A percentile compares a stretch with the other conserved stretches of the same genome.
These are phyloP conservation scores for Russula vinacea DNA, from an alignment of 768 basidiomycete species.

Conservation along the genomic window DNA sequence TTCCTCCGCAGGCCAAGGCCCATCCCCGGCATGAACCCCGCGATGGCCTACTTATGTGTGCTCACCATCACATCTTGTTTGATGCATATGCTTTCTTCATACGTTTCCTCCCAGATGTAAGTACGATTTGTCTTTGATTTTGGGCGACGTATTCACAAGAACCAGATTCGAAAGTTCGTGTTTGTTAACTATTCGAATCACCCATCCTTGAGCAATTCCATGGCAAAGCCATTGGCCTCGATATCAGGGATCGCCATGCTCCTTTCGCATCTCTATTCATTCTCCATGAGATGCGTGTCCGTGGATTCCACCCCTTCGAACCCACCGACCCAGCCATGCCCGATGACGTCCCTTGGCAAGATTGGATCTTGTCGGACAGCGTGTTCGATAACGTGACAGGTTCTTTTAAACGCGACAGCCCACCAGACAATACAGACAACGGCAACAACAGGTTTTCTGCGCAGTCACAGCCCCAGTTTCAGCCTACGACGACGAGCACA, in stretches of 20 bases:
- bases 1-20: neutral
- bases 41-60: slow-evolving; percentile 9
- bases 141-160: neutral
- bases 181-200: slow-evolving; percentile 36
- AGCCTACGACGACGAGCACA: neutral
- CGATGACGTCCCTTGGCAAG: slow-evolving; percentile 19
- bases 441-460: too few relatives aligned
- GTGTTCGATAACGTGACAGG: neutral
- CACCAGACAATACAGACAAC: too few relatives aligned
- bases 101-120: slow-evolving; percentile 34
- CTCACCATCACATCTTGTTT: slow-evolving; percentile 27
- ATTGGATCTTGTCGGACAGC: neutral
- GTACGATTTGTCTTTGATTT: slow-evolving; percentile 6
- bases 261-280: slow-evolving; percentile 39
- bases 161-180: slow-evolving; percentile 33
- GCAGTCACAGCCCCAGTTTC: neutral
- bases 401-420: neutral
- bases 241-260: slow-evolving; percentile 34
- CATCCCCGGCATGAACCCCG: neutral
- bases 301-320: slow-evolving; percentile 36
- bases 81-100: slow-evolving; percentile 33
- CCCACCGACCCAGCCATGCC: slow-evolving; percentile 29
- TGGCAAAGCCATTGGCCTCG: slow-evolving; percentile 39
- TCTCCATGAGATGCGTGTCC: slow-evolving; percentile 41
- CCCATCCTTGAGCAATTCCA: slow-evolving; percentile 32